Percentiles rank a stretch among this genome's conserved stretches.
Conservation (phyloP, 257 asterid species). For the Primulina huaijiensis region DNA sequence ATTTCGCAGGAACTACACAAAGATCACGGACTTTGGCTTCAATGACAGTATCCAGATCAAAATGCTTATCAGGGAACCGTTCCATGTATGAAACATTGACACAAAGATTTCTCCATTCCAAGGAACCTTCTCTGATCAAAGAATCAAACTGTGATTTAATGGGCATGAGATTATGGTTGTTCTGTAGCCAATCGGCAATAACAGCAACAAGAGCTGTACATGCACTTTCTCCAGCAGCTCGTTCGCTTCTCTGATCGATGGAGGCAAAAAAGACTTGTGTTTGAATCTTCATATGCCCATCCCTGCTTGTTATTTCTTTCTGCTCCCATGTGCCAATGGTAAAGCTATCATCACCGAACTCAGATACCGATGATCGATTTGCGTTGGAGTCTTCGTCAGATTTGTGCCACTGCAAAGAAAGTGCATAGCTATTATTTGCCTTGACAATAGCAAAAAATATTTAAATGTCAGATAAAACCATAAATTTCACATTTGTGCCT, state of each 20-base stretch:
- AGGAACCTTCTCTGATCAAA: conserved; percentile 83
- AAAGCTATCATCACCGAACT: conserved; percentile 84
- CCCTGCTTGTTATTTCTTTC: conserved; percentile 75
- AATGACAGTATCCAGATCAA: conserved; percentile 86
- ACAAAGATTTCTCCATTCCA: conserved; percentile 92
- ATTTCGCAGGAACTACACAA: conserved; percentile 62
- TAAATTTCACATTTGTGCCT: neutral
- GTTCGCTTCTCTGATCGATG: conserved; percentile 89
- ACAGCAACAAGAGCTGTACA: conserved; percentile 96
- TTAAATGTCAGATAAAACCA: neutral
- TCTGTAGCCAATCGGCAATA: conserved; percentile 88
- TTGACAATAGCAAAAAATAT: conserved; percentile 11
- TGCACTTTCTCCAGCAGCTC: conserved; percentile 94
- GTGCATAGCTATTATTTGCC: conserved; percentile 12
- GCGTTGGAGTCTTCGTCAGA: conserved; percentile 65
- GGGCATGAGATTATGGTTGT: conserved; percentile 68
- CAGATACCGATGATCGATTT: conserved; percentile 67
- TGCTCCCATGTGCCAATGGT: conserved; percentile 91
- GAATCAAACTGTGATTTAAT: conserved; percentile 82
- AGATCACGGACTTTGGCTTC: conserved; percentile 67
- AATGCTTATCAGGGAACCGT: conserved; percentile 85
- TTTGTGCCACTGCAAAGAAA: conserved; percentile 55
- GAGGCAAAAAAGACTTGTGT: conserved; percentile 85
- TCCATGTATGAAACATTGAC: conserved; percentile 60
- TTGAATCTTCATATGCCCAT: conserved; percentile 72